These are phyloP conservation scores for Yarrowia keelungensis DNA, from an alignment of 805 yeast genomes.

Conservation along the genomic window DNA sequence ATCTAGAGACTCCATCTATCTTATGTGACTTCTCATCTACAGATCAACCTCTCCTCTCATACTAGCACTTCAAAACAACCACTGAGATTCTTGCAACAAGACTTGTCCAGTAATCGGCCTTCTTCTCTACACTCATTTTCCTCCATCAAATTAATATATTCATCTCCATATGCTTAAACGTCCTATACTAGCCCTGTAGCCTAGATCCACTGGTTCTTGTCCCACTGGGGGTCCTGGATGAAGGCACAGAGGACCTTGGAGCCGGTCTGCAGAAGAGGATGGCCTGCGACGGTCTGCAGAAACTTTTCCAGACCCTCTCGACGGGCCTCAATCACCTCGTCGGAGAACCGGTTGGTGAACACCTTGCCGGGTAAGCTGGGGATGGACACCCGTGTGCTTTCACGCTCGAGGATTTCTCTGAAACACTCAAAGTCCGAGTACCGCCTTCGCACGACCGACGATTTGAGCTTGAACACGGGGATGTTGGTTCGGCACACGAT, in stretches of 20 bases:
- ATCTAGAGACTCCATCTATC: too few relatives aligned
- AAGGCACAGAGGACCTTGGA: constrained; percentile 78
- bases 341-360: constrained; percentile 74
- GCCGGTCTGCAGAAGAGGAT: constrained; percentile 90
- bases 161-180: constrained; percentile 27
- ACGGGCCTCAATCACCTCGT: constrained; percentile 81
- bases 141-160: constrained; percentile 4
- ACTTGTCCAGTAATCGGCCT: too few relatives aligned
- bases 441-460: constrained; percentile 77
- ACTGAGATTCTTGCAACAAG: too few relatives aligned
- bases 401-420: constrained; percentile 73
- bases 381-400: constrained; percentile 77
- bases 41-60: too few relatives aligned
- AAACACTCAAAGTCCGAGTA: constrained; percentile 90
- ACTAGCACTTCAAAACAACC: too few relatives aligned
- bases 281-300: constrained; percentile 79
- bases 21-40: too few relatives aligned
- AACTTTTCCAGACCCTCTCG: constrained; percentile 84
- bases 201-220: constrained; percentile 47
- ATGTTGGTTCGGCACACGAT: constrained; percentile 88
- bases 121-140: too few relatives aligned
- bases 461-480: constrained; percentile 76
- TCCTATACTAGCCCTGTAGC: not conserved
- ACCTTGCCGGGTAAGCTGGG: constrained; percentile 94
- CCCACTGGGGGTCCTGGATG: constrained; percentile 88